phyloP scores from a whole-genome alignment of 768 basidiomycete species.

The Leucocoprinus birnbaumii region DNA sequence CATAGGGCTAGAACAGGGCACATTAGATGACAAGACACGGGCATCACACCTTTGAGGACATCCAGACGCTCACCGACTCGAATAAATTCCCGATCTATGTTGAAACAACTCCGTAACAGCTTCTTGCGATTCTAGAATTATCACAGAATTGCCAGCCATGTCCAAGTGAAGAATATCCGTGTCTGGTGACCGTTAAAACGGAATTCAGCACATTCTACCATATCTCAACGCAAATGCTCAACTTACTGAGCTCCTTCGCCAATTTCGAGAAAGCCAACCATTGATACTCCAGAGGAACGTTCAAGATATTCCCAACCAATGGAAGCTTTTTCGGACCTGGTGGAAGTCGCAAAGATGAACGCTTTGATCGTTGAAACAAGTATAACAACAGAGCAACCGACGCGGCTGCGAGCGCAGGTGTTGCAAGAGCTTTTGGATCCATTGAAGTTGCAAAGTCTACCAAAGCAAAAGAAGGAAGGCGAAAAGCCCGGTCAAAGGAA shows the following conservation, averaged over 20 bases:
- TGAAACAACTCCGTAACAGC: conserved; percentile 40
- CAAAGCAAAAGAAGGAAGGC: too few relatives aligned
- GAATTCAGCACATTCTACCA: not conserved
- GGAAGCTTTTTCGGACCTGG: conserved; percentile 40
- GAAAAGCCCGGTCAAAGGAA: too few relatives aligned
- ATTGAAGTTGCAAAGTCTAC: not conserved
- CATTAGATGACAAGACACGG: conserved; percentile 9
- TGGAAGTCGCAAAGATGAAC: conserved; percentile 27
- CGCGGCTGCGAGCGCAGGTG: not conserved
- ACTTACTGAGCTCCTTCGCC: conserved; percentile 36
- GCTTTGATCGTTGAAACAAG: not conserved
- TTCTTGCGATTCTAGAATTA: conserved; percentile 30
- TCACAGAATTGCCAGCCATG: conserved; percentile 6
- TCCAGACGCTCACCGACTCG: conserved; percentile 29
- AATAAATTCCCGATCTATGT: conserved; percentile 42
- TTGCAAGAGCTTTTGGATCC: not conserved
- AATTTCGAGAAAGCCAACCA: conserved; percentile 41
- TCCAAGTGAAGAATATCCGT: conserved; percentile 4
- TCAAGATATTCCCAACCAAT: conserved; percentile 39
- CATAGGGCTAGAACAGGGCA: not conserved
- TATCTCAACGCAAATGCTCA: not conserved
- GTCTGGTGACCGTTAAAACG: not conserved
- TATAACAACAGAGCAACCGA: not conserved
- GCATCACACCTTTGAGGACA: conserved; percentile 12
- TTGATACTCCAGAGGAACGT: conserved; percentile 35